phyloP scores from a whole-genome alignment of 1,284 basidiomycete species.

The Chiua sp. region DNA sequence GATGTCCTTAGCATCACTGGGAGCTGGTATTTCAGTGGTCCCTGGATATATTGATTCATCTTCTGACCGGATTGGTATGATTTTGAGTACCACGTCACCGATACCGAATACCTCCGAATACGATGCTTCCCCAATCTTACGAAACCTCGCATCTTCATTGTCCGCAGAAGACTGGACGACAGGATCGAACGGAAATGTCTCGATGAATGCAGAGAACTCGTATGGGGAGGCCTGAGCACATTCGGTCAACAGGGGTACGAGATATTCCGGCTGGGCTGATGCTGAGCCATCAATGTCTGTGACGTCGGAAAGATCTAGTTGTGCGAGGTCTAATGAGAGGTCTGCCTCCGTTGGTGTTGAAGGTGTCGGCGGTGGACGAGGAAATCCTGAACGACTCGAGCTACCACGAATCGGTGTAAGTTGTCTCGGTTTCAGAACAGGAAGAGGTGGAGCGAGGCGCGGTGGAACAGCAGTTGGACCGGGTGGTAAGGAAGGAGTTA shows the following conservation, averaged over 20 bases:
- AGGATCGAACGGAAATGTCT: constrained; percentile 75
- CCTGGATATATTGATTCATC: constrained; percentile 18
- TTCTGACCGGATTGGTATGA: constrained; percentile 70
- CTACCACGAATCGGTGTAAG: constrained; percentile 70
- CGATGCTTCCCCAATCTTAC: constrained; percentile 95
- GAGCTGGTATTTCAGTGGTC: constrained; percentile 62
- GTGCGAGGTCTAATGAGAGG: constrained; percentile 59
- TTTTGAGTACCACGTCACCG: constrained; percentile 84
- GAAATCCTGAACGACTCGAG: constrained; percentile 44
- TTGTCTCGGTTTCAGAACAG: constrained; percentile 51
- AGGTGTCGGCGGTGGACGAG: constrained; percentile 49
- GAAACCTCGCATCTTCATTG: constrained; percentile 47
- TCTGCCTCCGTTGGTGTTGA: constrained; percentile 54
- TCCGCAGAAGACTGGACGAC: constrained; percentile 47
- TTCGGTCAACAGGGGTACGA: constrained; percentile 66
- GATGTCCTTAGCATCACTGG: constrained; percentile 77
- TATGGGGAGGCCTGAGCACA: constrained; percentile 69
- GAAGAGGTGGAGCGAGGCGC: constrained; percentile 26
- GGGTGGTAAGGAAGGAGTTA: constrained; percentile 6
- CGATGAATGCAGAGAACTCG: constrained; percentile 81
- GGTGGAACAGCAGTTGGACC: constrained; percentile 5
- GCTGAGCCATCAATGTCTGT: constrained; percentile 16
- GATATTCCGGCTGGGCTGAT: constrained; percentile 48
- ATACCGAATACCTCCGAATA: constrained; percentile 98
- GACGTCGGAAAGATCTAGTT: constrained; percentile 47